Conservation (phyloP, 2,329 filamentous ascomycete genomes). For the Colletotrichum destructivum region DNA sequence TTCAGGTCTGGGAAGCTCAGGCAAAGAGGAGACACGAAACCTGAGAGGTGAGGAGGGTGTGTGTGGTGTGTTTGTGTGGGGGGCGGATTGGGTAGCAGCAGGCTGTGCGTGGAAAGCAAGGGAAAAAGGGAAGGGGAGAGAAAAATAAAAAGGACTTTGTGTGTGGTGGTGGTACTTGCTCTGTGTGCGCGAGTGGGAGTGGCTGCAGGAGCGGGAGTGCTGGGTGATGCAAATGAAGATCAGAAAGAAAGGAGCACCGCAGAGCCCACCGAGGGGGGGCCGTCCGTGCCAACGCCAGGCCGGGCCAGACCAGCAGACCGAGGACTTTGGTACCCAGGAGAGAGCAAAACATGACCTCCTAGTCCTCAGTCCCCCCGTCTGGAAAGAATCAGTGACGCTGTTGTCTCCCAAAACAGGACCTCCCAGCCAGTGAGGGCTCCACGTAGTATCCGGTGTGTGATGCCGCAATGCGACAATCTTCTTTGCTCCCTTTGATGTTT, state of each 20-base stretch:
- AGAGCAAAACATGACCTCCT: neutral
- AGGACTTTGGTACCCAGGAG: neutral
- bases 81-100: constrained; percentile 7
- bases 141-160: constrained; percentile 31
- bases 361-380: constrained; percentile 14
- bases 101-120: constrained; percentile 23
- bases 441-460: neutral
- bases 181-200: constrained; percentile 3
- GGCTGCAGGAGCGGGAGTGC: neutral
- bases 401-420: constrained; percentile 37
- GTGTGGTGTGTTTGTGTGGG: constrained; percentile 26
- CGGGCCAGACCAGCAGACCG: constrained; percentile 11
- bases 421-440: constrained; percentile 11
- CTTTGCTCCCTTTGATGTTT: constrained; percentile 1
- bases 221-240: constrained; percentile 43
- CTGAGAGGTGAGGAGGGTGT: constrained; percentile 19
- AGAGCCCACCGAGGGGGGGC: constrained; percentile 28
- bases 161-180: constrained; percentile 22
- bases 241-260: constrained; percentile 40
- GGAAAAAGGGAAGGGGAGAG: constrained; percentile 28
- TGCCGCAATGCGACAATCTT: neutral
- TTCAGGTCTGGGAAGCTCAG: constrained; percentile 25
- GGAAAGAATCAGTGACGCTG: constrained; percentile 37
- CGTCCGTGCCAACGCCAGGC: constrained; percentile 40
- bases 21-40: constrained; percentile 30